Conservation (phyloP, 768 basidiomycete species). For the Panaeolus papilionaceus region DNA sequence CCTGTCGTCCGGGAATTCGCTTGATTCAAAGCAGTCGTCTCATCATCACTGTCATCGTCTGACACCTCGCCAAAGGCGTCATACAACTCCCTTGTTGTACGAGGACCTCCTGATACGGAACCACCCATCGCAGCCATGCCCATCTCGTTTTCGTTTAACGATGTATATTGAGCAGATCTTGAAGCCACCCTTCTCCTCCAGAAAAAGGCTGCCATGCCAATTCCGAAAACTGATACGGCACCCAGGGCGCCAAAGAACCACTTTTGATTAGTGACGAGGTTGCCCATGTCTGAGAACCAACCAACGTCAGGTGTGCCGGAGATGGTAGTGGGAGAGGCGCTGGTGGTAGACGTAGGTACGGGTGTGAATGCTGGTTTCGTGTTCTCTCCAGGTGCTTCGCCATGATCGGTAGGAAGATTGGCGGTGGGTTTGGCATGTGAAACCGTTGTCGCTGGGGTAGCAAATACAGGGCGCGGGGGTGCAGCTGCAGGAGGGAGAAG, state of each 20-base stretch:
- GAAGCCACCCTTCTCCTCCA: conserved; percentile 65
- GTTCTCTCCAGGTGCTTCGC: conserved; percentile 79
- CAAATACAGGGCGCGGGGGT: conserved; percentile 36
- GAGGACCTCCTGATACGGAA: conserved; percentile 42
- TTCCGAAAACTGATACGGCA: conserved; percentile 77
- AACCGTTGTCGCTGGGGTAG: conserved; percentile 53
- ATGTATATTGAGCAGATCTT: conserved; percentile 57
- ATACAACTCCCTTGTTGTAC: conserved; percentile 87
- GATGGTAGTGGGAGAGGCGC: conserved; percentile 31
- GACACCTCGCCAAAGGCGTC: conserved; percentile 95
- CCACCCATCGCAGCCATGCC: conserved; percentile 76
- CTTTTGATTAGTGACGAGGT: conserved; percentile 74
- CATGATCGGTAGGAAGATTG: conserved; percentile 88
- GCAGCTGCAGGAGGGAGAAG: conserved; percentile 52
- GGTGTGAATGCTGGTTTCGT: conserved; percentile 70
- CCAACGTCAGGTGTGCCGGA: conserved; percentile 77
- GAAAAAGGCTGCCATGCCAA: conserved; percentile 77
- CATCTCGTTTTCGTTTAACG: conserved; percentile 71
- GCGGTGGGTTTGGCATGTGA: conserved; percentile 85
- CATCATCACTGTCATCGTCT: conserved; percentile 84
- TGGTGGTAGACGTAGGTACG: conserved; percentile 31
- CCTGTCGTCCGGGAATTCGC: conserved; percentile 39
- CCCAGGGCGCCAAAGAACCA: conserved; percentile 93
- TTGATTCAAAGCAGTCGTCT: conserved; percentile 66
- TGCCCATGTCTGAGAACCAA: conserved; percentile 83